Evolutionary conservation across 805 yeast genomes (phyloP).

Genomic region (Lachancea thermotolerans): DNA sequence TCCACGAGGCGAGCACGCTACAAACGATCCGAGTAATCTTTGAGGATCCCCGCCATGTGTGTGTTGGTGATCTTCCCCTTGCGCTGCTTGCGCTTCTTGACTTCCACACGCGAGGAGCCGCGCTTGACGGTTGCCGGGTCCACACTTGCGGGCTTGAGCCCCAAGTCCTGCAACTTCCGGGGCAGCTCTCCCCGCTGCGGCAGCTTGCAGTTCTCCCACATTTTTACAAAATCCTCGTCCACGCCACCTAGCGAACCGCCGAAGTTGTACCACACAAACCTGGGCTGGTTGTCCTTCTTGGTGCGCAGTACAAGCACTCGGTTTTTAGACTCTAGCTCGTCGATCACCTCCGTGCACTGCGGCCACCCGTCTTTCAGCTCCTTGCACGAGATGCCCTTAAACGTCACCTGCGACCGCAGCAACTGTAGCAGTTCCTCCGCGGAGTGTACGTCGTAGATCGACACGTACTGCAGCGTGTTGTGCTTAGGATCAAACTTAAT

Average conservation of each 20-base stretch:
- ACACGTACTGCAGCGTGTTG: slow-evolving; percentile 74
- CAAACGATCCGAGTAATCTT: slow-evolving; percentile 56
- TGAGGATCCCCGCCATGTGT: slow-evolving; percentile 92
- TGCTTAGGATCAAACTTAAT: slow-evolving; percentile 58
- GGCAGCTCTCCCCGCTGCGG: slow-evolving; percentile 83
- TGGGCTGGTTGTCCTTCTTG: slow-evolving; percentile 89
- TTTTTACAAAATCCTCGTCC: slow-evolving; percentile 72
- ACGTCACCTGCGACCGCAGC: slow-evolving; percentile 74
- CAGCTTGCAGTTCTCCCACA: slow-evolving; percentile 74
- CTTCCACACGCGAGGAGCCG: slow-evolving; percentile 46
- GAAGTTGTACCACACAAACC: slow-evolving; percentile 83
- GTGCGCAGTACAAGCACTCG: slow-evolving; percentile 80
- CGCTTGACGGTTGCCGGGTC: slow-evolving; percentile 90
- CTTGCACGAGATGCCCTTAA: slow-evolving; percentile 79
- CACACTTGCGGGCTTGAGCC: slow-evolving; percentile 95
- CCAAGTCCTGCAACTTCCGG: slow-evolving; percentile 65
- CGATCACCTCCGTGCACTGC: slow-evolving; percentile 73
- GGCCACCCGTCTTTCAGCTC: slow-evolving; percentile 82
- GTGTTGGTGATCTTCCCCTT: slow-evolving; percentile 92
- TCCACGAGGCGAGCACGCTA: slow-evolving; percentile 8
- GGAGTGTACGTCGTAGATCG: slow-evolving; percentile 79
- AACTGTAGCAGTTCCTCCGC: slow-evolving; percentile 70
- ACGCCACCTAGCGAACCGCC: slow-evolving; percentile 62
- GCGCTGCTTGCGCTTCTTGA: slow-evolving; percentile 86
- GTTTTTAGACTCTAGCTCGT: slow-evolving; percentile 67